phyloP scores from a whole-genome alignment of 306 rosid species.

The Rosa chinensis region DNA sequence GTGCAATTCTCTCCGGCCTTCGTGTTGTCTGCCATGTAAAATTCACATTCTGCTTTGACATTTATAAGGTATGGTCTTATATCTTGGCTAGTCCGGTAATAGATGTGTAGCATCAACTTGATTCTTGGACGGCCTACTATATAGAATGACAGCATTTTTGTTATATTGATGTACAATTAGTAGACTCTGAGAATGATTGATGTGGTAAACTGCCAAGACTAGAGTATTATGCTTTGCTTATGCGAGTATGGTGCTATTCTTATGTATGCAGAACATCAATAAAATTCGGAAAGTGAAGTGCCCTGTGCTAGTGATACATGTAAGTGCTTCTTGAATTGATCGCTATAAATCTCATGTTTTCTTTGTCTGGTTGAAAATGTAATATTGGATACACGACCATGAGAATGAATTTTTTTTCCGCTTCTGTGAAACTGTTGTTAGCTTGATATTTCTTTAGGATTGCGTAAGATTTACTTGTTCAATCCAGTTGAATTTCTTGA shows the following conservation, averaged over 20 bases:
- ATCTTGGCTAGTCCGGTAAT: neutral
- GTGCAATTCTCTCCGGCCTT: slow-evolving; percentile 95
- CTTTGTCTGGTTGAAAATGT: slow-evolving; percentile 9
- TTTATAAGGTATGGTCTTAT: slow-evolving; percentile 68
- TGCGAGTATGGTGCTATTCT: slow-evolving; percentile 22
- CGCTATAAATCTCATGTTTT: slow-evolving; percentile 1
- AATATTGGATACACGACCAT: neutral
- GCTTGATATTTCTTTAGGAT: neutral
- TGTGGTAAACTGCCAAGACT: neutral
- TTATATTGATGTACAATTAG: neutral
- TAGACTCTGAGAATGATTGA: slow-evolving; percentile 10
- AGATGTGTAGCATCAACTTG: slow-evolving; percentile 1
- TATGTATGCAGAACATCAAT: slow-evolving; percentile 76
- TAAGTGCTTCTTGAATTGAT: slow-evolving; percentile 45
- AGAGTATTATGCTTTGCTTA: slow-evolving; percentile 12
- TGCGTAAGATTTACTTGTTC: neutral
- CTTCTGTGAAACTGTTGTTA: neutral
- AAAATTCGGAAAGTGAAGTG: slow-evolving; percentile 94
- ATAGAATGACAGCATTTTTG: neutral
- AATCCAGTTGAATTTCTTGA: neutral
- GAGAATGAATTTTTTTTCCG: neutral
- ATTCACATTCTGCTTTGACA: slow-evolving; percentile 85
- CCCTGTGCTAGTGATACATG: slow-evolving; percentile 97
- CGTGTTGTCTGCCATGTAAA: slow-evolving; percentile 92
- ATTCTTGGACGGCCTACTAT: slow-evolving; percentile 9